phyloP scores from a whole-genome alignment of 306 rosid species.

The Corylus avellana region DNA sequence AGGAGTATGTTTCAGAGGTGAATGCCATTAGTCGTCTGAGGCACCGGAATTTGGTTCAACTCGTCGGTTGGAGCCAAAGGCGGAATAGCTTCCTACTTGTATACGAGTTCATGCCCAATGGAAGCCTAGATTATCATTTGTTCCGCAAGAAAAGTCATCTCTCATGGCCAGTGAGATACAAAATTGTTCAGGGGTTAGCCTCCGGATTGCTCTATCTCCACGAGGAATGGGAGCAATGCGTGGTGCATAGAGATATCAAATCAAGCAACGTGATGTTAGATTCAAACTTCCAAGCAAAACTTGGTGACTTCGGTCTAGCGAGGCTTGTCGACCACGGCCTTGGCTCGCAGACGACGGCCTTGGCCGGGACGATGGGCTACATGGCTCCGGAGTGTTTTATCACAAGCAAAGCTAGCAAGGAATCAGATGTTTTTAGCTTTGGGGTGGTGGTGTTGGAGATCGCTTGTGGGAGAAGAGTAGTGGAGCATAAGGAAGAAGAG shows the following conservation, averaged over 20 bases:
- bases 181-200: neutral
- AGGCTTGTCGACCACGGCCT: neutral
- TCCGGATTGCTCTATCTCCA: neutral
- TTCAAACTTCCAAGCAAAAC: neutral
- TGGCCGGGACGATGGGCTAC: constrained; percentile 35
- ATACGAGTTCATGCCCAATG: neutral
- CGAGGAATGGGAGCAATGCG: neutral
- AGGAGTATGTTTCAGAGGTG: neutral
- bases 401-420: constrained; percentile 21
- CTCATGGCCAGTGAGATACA: neutral
- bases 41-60: neutral
- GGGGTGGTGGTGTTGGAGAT: constrained; percentile 53
- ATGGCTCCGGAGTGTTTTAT: constrained; percentile 29
- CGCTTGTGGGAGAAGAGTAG: constrained; percentile 45
- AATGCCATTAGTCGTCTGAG: neutral
- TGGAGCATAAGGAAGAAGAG: neutral
- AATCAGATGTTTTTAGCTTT: constrained; percentile 39
- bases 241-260: neutral
- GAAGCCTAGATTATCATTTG: neutral
- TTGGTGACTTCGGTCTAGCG: neutral
- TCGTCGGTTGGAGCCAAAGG: neutral
- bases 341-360: neutral
- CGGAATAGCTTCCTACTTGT: neutral
- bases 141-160: neutral
- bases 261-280: neutral